Percentiles rank a stretch among this genome's conserved stretches.
phyloP scores from a whole-genome alignment of 805 yeast genomes.

The Saturnispora serradocipensis region DNA sequence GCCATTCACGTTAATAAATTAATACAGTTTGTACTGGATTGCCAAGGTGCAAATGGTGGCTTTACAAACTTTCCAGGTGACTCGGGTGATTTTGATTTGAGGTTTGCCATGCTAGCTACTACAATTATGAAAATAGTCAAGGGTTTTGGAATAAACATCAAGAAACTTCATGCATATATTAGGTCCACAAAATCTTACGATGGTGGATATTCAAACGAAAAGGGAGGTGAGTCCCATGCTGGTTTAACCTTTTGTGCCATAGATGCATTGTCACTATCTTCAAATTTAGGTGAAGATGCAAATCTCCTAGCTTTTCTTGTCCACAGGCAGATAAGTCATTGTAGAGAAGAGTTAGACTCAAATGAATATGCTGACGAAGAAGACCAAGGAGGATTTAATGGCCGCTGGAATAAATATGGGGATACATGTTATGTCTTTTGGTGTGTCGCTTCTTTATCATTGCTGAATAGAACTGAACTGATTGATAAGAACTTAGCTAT shows the following conservation, averaged over 20 bases:
- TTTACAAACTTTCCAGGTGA: conserved; percentile 35
- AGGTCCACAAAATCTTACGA: conserved; percentile 31
- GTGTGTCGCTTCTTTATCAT: conserved; percentile 51
- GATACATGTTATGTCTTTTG: conserved; percentile 90
- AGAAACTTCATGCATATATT: conserved; percentile 32
- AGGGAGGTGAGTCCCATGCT: conserved; percentile 59
- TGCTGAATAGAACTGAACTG: conserved; percentile 29
- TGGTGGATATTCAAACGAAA: conserved; percentile 66
- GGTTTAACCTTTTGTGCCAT: conserved; percentile 85
- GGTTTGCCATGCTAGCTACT: conserved; percentile 68
- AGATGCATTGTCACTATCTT: conserved; percentile 43
- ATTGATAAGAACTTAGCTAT: conserved; percentile 30
- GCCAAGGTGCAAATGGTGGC: conserved; percentile 56
- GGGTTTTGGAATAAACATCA: conserved; percentile 35
- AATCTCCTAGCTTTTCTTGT: conserved; percentile 49
- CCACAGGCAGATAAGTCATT: conserved; percentile 47
- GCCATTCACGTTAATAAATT: conserved; percentile 35
- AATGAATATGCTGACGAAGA: conserved; percentile 30
- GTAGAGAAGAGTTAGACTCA: conserved; percentile 19
- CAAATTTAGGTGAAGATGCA: conserved; percentile 16
- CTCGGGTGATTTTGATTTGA: conserved; percentile 52
- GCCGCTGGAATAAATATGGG: conserved; percentile 72
- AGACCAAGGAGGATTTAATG: conserved; percentile 77
- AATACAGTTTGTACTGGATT: conserved; percentile 44
- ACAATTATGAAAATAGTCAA: conserved; percentile 46